Base-by-base conservation (phyloP, 73 alveolate genomes). In the Urostyla sp. region DNA sequence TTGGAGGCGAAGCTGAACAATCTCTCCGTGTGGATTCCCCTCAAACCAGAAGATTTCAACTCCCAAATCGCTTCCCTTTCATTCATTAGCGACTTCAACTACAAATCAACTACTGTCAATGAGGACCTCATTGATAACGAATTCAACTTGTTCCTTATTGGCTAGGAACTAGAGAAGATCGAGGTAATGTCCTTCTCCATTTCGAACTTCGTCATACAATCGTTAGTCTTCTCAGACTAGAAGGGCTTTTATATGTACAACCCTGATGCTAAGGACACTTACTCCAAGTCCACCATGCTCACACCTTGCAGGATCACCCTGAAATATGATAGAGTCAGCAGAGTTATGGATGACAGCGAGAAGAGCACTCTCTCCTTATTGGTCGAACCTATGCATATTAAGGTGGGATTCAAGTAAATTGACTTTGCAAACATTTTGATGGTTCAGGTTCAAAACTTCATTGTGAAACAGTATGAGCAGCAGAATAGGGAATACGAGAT, bases 21-120 rank as follows among this genome's bases (percentile, higher is more conserved):
- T 66, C 6, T 66, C 5, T 66, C 80, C 15, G 46, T 66, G 6
- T 66, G 80, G 67, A 45, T 66, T 21, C 80, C 80, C 7, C 46
- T 66, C 28, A 43, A 66, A 24, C 66, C 80, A 8, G 59, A 40
- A 44, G 21, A 5, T 3, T 59, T 31, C 10, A 28, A 66, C 24
- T 66, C 80, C 3, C 28, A 66, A 45, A 54, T 66, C 5, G 5
- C 44, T 6, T 21, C 8, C 7, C 80, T 66, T 44, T 44, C 61
- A n/a, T 66, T 37, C 43, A 43, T 66, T 40, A 4, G 66, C 10
- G 52, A 66, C 44, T 44, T 66, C 49, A 45, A 10, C 4, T 40
- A 6, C 52, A 66, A 43, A 28, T 27, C 6, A 40, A 43, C n/a
- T n/a, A n/a, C n/a, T n/a, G n/a, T n/a, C n/a, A n/a, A n/a, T n/a